Conservation (phyloP, 2,329 filamentous ascomycete species). For the Blastomyces silverae region DNA sequence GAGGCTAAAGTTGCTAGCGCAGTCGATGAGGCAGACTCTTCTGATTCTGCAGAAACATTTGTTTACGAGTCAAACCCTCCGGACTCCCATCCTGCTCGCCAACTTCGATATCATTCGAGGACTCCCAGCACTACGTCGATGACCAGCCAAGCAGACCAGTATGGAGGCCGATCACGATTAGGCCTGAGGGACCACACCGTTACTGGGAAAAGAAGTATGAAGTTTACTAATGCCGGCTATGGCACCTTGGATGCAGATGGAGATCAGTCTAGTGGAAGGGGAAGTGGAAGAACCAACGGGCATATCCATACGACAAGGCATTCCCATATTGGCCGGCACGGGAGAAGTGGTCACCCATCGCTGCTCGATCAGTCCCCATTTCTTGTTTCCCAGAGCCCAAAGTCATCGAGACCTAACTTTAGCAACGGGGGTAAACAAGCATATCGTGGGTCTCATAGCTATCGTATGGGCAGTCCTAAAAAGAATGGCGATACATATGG, state of each 20-base stretch:
- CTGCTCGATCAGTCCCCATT: constrained; percentile 75
- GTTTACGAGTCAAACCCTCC: constrained; percentile 96
- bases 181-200: constrained; percentile 57
- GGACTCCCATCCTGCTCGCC: constrained; percentile 50
- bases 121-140: constrained; percentile 88
- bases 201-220: constrained; percentile 85
- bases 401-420: constrained; percentile 51
- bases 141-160: constrained; percentile 45
- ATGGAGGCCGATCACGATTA: constrained; percentile 54
- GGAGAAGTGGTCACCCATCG: constrained; percentile 63
- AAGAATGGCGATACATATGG: constrained; percentile 58
- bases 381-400: constrained; percentile 52
- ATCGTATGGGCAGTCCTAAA: constrained; percentile 43
- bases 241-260: constrained; percentile 59
- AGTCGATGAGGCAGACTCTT: constrained; percentile 91
- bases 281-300: constrained; percentile 55
- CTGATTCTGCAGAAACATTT: constrained; percentile 96
- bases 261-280: constrained; percentile 56
- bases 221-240: constrained; percentile 66
- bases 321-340: constrained; percentile 74
- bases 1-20: constrained; percentile 94
- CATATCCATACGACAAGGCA: constrained; percentile 59
- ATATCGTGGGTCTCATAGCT: constrained; percentile 53
- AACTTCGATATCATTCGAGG: constrained; percentile 78
- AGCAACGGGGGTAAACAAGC: constrained; percentile 57